phyloP scores from a whole-genome alignment of 2,329 filamentous ascomycete species.

The Trichoderma sp. region DNA sequence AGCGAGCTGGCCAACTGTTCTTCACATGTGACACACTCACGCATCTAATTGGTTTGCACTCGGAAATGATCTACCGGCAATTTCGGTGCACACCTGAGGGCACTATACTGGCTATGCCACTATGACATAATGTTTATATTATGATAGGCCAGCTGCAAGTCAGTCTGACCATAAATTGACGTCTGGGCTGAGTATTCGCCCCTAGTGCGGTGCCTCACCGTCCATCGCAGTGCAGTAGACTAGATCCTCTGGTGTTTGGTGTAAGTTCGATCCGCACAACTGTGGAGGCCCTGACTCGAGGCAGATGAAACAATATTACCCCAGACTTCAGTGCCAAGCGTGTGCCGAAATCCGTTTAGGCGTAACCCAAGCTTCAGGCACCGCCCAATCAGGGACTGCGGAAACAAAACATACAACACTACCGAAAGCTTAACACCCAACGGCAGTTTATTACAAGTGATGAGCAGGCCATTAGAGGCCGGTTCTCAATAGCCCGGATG shows the following conservation, averaged over 20 bases:
- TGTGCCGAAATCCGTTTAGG: neutral
- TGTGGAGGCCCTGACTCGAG: neutral
- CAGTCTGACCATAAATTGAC: neutral
- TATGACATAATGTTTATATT: neutral
- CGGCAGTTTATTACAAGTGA: neutral
- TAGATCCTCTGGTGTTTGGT: neutral
- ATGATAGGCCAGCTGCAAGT: neutral
- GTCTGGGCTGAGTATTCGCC: neutral
- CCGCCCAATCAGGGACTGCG: neutral
- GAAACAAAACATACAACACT: neutral
- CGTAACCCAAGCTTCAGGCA: neutral
- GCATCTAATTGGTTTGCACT: neutral
- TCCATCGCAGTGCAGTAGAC: neutral
- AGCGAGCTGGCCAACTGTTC: neutral
- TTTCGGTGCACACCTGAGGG: neutral
- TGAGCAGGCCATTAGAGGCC: neutral
- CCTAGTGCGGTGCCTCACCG: neutral
- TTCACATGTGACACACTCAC: neutral
- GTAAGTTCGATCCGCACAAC: neutral
- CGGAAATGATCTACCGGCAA: neutral
- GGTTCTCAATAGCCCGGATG: neutral
- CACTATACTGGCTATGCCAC: neutral
- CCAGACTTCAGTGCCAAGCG: neutral
- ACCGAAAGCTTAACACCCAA: neutral
- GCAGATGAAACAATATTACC: neutral